Evolutionary conservation across 2,329 filamentous ascomycete genomes (phyloP), one percentile per base, ranked within the genome.

Genomic region (Colletotrichum scovillei): DNA sequence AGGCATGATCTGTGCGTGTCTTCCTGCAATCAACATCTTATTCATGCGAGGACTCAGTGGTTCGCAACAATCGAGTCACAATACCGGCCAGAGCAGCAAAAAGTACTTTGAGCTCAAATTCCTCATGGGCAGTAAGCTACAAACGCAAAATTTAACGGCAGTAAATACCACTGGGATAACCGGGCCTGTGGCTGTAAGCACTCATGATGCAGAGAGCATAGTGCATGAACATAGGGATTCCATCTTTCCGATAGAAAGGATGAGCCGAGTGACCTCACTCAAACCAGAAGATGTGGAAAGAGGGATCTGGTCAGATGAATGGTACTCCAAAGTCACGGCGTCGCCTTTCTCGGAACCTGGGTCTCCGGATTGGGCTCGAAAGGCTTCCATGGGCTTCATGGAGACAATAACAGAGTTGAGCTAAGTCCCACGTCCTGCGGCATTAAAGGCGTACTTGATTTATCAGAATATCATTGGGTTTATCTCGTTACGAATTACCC

Each of bases 1-100:
- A 24, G 80, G 79, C 3, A 75, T 81, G 19, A 80, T 81, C 24
- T 81, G 79, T 65, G 76, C 79, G 2, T 81, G 80, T 53, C 73
- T 81, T 1, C 80, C 79, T 0, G 77, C 79, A n/a, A 64, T 77
- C 22, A 80, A 77, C 42, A 70, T 73, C 5, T 7, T 73, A 12
- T 12, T 73, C 3, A 66, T 38, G 35, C 67, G 28, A 12, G 16
- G 67, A 2, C 14, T 9, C 35, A 14, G 57, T 14, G n/a, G 32
- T 2, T 52, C 60, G 4, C 38, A 26, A 14, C 32, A 58, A 4
- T 62, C 67, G 4, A 70, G 35, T 16, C 8, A 7, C 0, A 38
- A 53, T 30, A 64, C 46, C 7, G 8, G 35, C 16, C 22, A n/a
- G 1, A 62, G 28, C 1, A 42, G 28, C 4, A 72, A 16, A 5